These are phyloP conservation scores for Plenodomus lindquistii DNA, from an alignment of 2,329 filamentous ascomycete species.

Conservation along the genomic window DNA sequence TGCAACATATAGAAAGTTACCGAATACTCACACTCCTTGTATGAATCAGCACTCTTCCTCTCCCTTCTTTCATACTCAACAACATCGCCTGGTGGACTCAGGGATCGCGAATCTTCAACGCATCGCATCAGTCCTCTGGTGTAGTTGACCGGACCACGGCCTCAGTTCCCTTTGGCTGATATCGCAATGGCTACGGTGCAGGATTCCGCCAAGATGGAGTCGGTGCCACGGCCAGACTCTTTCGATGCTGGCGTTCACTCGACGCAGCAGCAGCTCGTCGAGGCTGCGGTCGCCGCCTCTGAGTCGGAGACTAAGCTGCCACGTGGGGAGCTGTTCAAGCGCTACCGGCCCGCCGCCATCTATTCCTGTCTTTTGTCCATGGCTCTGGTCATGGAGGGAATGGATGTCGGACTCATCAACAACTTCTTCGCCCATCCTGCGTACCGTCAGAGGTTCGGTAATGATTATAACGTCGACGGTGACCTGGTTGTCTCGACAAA, in stretches of 20 bases:
- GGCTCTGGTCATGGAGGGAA: slow-evolving; percentile 85
- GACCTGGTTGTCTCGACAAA: slow-evolving; percentile 40
- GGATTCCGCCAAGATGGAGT: slow-evolving; percentile 7
- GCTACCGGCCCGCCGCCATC: slow-evolving; percentile 58
- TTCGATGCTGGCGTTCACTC: slow-evolving; percentile 6
- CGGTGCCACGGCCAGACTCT: slow-evolving; percentile 7
- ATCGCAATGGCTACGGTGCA: slow-evolving; percentile 14
- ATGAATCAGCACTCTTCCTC: not conserved
- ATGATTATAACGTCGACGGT: slow-evolving; percentile 29
- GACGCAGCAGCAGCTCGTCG: slow-evolving; percentile 19
- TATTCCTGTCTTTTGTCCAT: slow-evolving; percentile 83
- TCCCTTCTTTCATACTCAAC: slow-evolving; percentile 2
- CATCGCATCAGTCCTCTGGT: slow-evolving; percentile 5
- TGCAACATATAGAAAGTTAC: slow-evolving; percentile 7
- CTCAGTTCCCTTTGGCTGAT: not conserved
- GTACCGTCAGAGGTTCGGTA: slow-evolving; percentile 46
- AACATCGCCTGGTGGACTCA: not conserved
- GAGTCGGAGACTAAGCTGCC: slow-evolving; percentile 13
- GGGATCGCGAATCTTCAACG: not conserved
- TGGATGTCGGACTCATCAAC: slow-evolving; percentile 76
- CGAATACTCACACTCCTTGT: slow-evolving; percentile 5
- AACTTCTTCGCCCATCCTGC: slow-evolving; percentile 65
- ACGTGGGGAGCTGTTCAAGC: slow-evolving; percentile 17
- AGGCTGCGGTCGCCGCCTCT: slow-evolving; percentile 11
- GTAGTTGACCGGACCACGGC: not conserved